A percentile compares a stretch with the other conserved stretches of the same genome.
Evolutionary conservation across 768 basidiomycete species (phyloP).

Genomic region (Suillus occidentalis): DNA sequence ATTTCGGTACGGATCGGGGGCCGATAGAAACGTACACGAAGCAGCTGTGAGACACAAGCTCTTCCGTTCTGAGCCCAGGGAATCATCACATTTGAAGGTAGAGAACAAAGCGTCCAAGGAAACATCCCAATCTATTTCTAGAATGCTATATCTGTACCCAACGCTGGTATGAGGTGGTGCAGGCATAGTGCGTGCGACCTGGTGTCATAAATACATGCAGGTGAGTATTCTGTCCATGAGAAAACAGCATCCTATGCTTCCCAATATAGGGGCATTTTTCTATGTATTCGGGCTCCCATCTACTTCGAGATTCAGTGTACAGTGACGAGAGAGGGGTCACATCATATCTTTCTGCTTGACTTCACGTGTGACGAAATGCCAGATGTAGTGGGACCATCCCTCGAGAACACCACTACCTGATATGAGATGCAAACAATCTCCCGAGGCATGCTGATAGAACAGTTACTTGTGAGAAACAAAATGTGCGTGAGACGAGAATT

Average conservation of each 20-base stretch:
- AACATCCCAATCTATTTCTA: not conserved
- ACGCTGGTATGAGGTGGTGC: not conserved
- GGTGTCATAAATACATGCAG: not conserved
- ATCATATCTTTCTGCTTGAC: constrained; percentile 17
- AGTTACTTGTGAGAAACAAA: constrained; percentile 9
- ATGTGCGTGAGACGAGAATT: not conserved
- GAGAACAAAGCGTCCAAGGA: not conserved
- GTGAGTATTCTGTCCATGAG: not conserved
- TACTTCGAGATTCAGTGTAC: not conserved
- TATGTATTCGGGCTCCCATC: not conserved
- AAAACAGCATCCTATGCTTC: not conserved
- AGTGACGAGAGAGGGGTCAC: not conserved
- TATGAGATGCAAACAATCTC: constrained; percentile 49
- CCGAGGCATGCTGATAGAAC: constrained; percentile 36
- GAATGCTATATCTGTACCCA: not conserved
- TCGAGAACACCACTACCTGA: constrained; percentile 48
- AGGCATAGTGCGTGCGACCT: not conserved
- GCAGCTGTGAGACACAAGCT: not conserved
- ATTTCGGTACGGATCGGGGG: not conserved
- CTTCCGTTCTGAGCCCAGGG: not conserved
- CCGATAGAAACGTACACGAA: not conserved
- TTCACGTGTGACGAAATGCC: constrained; percentile 46
- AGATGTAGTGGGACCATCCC: constrained; percentile 53
- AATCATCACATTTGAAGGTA: not conserved
- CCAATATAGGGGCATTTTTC: not conserved